These are phyloP conservation scores for Polygonum maritimum DNA, from an alignment of 148 eudicot genomes.

Conservation along the genomic window DNA sequence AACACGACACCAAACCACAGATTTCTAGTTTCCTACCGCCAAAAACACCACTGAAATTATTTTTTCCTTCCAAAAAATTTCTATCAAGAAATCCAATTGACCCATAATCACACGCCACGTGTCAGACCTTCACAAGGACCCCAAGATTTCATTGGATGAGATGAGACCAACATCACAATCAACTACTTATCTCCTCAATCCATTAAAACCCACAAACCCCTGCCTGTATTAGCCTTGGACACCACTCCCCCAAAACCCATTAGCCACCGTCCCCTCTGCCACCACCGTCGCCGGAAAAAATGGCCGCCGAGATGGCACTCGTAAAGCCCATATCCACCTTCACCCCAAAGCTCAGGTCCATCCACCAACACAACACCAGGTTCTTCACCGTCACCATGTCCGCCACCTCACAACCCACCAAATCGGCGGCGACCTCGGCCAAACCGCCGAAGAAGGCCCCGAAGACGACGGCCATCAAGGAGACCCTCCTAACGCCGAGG, in stretches of 20 bases:
- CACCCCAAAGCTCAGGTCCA: constrained; percentile 22
- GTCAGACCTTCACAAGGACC: constrained; percentile 29
- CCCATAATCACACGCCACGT: constrained; percentile 40
- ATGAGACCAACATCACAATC: constrained; percentile 21
- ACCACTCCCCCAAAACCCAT: not conserved
- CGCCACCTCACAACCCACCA: constrained; percentile 21
- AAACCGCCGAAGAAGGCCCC: constrained; percentile 27
- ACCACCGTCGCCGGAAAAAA: not conserved
- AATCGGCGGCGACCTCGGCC: constrained; percentile 10
- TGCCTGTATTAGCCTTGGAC: constrained; percentile 9
- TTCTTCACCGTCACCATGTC: constrained; percentile 44
- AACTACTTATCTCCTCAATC: constrained; percentile 18
- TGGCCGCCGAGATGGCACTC: constrained; percentile 73
- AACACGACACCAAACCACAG: not conserved
- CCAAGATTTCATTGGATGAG: constrained; percentile 69
- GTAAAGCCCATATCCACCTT: constrained; percentile 63
- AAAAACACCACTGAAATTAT: not conserved
- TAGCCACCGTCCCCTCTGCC: not conserved
- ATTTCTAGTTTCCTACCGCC: not conserved
- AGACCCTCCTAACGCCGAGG: constrained; percentile 68
- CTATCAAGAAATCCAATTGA: constrained; percentile 32
- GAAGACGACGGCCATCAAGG: constrained; percentile 60
- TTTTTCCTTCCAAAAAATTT: not conserved
- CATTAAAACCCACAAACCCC: constrained; percentile 7
- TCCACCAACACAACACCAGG: constrained; percentile 14